A percentile compares a stretch with the other conserved stretches of the same genome.
phyloP scores from a whole-genome alignment of 805 yeast genomes.

The Myxozyma geophila region DNA sequence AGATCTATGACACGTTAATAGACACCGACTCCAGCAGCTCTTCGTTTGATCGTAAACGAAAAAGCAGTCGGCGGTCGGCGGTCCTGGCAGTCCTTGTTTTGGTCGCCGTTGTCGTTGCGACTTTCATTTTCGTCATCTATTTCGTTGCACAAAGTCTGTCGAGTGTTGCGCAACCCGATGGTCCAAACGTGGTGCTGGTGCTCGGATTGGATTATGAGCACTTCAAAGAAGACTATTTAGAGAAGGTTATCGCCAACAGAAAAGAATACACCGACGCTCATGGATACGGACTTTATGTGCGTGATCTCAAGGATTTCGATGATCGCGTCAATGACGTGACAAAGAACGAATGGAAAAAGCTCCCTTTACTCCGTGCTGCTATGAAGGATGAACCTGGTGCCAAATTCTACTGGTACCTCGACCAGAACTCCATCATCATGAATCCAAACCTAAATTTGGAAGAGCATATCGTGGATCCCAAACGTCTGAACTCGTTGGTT shows the following conservation, averaged over 20 bases:
- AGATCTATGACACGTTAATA: neutral
- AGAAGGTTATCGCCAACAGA: slow-evolving; percentile 78
- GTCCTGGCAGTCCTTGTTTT: slow-evolving; percentile 8
- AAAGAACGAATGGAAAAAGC: slow-evolving; percentile 60
- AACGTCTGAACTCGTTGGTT: slow-evolving; percentile 65
- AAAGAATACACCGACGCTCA: slow-evolving; percentile 84
- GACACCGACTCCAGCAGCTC: slow-evolving; percentile 9
- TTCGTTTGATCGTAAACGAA: slow-evolving; percentile 18
- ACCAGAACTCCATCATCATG: slow-evolving; percentile 73
- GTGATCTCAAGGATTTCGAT: slow-evolving; percentile 82
- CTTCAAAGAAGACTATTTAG: slow-evolving; percentile 62
- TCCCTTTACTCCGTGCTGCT: slow-evolving; percentile 78
- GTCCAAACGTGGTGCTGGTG: slow-evolving; percentile 62
- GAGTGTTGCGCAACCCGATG: slow-evolving; percentile 11
- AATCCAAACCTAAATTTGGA: slow-evolving; percentile 64
- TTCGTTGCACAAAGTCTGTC: slow-evolving; percentile 8
- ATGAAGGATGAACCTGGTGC: slow-evolving; percentile 90
- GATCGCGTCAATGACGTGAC: slow-evolving; percentile 11
- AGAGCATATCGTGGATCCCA: slow-evolving; percentile 62
- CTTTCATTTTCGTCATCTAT: slow-evolving; percentile 12
- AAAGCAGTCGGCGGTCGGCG: slow-evolving; percentile 19
- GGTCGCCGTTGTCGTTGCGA: neutral
- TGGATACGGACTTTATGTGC: slow-evolving; percentile 78
- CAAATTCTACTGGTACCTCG: slow-evolving; percentile 89
- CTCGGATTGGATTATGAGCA: slow-evolving; percentile 77